Evolutionary conservation across 495 filamentous ascomycete species (phyloP).

Genomic region (Aeminium ludgeri): DNA sequence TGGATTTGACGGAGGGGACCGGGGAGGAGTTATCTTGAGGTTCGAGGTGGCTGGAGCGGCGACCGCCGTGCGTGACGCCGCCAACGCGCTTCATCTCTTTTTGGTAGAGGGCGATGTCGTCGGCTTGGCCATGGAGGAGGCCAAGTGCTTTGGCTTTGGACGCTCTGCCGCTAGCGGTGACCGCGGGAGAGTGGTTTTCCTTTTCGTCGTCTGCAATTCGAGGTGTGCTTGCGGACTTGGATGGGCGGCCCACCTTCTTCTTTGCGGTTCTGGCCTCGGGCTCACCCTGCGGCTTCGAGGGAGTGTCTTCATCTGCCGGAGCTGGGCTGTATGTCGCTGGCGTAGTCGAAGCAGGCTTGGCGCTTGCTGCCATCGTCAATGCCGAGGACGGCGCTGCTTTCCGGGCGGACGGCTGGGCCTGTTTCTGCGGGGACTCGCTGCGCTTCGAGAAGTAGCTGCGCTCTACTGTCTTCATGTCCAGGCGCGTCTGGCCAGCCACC

Average conservation of each 20-base stretch:
- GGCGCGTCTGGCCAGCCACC: constrained; percentile 69
- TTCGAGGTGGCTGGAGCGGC: constrained; percentile 32
- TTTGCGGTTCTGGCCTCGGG: constrained; percentile 8
- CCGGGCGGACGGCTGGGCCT: neutral
- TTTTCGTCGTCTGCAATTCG: constrained; percentile 34
- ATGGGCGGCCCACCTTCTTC: constrained; percentile 6
- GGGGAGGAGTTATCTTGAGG: constrained; percentile 8
- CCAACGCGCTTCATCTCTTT: constrained; percentile 84
- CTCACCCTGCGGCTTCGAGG: neutral
- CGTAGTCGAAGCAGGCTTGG: no score
- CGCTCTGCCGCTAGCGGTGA: constrained; percentile 54
- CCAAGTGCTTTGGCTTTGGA: constrained; percentile 71
- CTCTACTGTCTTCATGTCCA: constrained; percentile 41
- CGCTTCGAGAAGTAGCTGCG: constrained; percentile 34
- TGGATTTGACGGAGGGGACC: constrained; percentile 6
- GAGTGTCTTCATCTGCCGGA: neutral
- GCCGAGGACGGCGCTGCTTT: neutral
- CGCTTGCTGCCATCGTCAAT: neutral
- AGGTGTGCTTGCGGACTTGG: constrained; percentile 7
- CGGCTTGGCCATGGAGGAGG: constrained; percentile 55
- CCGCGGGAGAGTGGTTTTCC: constrained; percentile 72
- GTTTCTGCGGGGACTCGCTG: constrained; percentile 5
- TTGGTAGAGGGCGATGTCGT: constrained; percentile 76
- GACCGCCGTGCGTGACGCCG: constrained; percentile 60
- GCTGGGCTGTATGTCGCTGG: no score